phyloP scores from a whole-genome alignment of 1,139 yeast species.

The Yamadazyma taylorii region DNA sequence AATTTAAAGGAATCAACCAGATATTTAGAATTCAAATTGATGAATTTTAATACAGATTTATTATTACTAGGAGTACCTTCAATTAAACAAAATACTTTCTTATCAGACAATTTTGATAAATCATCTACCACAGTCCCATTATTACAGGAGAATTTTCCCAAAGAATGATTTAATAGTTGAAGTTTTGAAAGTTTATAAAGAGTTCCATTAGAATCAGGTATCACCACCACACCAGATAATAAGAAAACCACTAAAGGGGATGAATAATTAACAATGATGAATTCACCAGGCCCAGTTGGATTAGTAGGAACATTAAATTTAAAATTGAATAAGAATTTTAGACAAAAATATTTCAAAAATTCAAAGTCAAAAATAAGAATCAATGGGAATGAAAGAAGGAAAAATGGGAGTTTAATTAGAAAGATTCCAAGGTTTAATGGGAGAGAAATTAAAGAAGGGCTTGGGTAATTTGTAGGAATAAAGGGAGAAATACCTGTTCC shows the following conservation, averaged over 20 bases:
- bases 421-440: constrained; percentile 19
- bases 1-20: constrained; percentile 25
- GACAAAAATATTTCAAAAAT: constrained; percentile 18
- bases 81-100: constrained; percentile 50
- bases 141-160: constrained; percentile 25
- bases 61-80: constrained; percentile 77
- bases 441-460: constrained; percentile 5
- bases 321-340: constrained; percentile 25
- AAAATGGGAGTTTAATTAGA: constrained; percentile 28
- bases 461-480: constrained; percentile 44
- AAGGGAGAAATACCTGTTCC: constrained; percentile 86
- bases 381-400: constrained; percentile 19
- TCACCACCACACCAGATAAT: constrained; percentile 35
- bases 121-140: constrained; percentile 20
- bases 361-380: constrained; percentile 8
- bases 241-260: constrained; percentile 50
- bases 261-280: constrained; percentile 53
- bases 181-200: constrained; percentile 34
- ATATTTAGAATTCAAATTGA: constrained; percentile 17
- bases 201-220: constrained; percentile 43
- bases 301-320: constrained; percentile 17
- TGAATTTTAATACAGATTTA: constrained; percentile 54
- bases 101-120: constrained; percentile 24
- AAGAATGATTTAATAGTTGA: constrained; percentile 32
- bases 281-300: constrained; percentile 33